A percentile compares a stretch with the other conserved stretches of the same genome.
These are phyloP conservation scores for Starmera amethionina DNA, from an alignment of 805 yeast genomes.

Conservation along the genomic window DNA sequence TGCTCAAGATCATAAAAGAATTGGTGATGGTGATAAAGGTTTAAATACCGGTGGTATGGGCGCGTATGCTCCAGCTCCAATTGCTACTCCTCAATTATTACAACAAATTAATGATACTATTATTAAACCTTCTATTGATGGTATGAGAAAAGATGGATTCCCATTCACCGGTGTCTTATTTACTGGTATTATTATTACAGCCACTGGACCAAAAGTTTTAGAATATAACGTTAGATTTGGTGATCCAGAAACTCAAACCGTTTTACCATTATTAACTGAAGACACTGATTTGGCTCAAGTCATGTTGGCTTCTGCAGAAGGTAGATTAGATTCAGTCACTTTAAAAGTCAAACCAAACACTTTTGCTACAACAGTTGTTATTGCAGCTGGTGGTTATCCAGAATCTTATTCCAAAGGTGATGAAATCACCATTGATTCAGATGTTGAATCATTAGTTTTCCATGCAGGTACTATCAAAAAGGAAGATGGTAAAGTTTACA, in stretches of 20 bases:
- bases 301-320: slow-evolving; percentile 89
- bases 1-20: slow-evolving; percentile 96
- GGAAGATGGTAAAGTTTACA: slow-evolving; percentile 49
- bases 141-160: slow-evolving; percentile 90
- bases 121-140: slow-evolving; percentile 85
- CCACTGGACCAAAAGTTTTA: slow-evolving; percentile 85
- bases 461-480: slow-evolving; percentile 85
- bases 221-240: slow-evolving; percentile 98
- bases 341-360: slow-evolving; percentile 44
- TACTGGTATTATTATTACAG: slow-evolving; percentile 88
- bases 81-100: slow-evolving; percentile 71
- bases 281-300: slow-evolving; percentile 91
- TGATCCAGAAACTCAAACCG: slow-evolving; percentile 98
- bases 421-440: slow-evolving; percentile 50
- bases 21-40: slow-evolving; percentile 89
- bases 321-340: slow-evolving; percentile 76
- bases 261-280: slow-evolving; percentile 71
- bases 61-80: slow-evolving; percentile 96
- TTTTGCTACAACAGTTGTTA: slow-evolving; percentile 84
- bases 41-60: slow-evolving; percentile 99
- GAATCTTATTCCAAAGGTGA: slow-evolving; percentile 81
- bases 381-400: slow-evolving; percentile 98
- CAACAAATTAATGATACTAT: slow-evolving; percentile 62
- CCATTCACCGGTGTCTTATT: slow-evolving; percentile 95
- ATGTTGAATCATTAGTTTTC: slow-evolving; percentile 61